A percentile compares a stretch with the other conserved stretches of the same genome.
Conservation (phyloP, 306 rosid species). For the Fagus crenata region DNA sequence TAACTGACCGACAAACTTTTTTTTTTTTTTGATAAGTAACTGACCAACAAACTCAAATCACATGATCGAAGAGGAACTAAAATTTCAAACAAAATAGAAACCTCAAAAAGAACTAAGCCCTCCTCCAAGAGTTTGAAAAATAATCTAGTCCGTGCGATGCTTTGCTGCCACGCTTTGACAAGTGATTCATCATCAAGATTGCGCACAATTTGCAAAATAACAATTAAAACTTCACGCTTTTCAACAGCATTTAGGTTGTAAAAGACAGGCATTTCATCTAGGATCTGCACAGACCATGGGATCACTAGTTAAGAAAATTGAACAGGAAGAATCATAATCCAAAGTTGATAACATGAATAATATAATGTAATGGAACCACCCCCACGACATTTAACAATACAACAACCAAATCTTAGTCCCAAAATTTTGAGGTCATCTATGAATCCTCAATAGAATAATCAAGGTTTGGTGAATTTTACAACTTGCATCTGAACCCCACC, state of each 20-base stretch:
- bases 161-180: constrained; percentile 95
- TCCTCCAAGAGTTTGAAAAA: constrained; percentile 99
- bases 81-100: constrained; percentile 34
- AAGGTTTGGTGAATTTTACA: not conserved
- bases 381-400: not conserved
- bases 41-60: not conserved
- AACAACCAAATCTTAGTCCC: too few relatives aligned
- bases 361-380: constrained; percentile 10
- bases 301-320: constrained; percentile 25
- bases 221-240: constrained; percentile 89
- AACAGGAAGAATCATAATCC: constrained; percentile 18
- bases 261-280: constrained; percentile 98
- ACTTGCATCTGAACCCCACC: not conserved
- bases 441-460: not conserved
- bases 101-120: constrained; percentile 87
- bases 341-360: constrained; percentile 3
- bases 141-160: constrained; percentile 92
- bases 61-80: constrained; percentile 21
- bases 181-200: constrained; percentile 92
- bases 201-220: constrained; percentile 90
- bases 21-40: not conserved
- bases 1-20: not conserved
- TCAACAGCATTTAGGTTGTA: constrained; percentile 87
- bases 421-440: too few relatives aligned
- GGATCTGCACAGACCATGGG: constrained; percentile 57